These are phyloP conservation scores for Talaromyces nanjingensis DNA, from an alignment of 495 filamentous ascomycete genomes.

Conservation along the genomic window DNA sequence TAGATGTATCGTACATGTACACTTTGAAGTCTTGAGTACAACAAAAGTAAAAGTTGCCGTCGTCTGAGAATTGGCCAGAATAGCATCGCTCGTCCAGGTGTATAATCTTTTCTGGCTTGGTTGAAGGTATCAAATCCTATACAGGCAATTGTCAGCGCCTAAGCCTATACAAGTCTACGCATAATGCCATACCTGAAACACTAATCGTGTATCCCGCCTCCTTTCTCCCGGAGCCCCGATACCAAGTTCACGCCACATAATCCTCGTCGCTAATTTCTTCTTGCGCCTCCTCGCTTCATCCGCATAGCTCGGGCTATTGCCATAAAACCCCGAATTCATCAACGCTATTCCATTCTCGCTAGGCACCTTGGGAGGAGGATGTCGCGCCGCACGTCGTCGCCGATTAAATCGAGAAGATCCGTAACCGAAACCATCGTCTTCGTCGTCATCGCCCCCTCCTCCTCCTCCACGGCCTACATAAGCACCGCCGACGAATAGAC, in stretches of 20 bases:
- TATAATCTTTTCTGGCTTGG: slow-evolving; percentile 78
- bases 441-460: slow-evolving; percentile 20
- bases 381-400: slow-evolving; percentile 23
- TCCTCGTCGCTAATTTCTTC: slow-evolving; percentile 52
- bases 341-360: slow-evolving; percentile 66
- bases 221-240: slow-evolving; percentile 44
- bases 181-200: slow-evolving; percentile 51
- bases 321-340: slow-evolving; percentile 76
- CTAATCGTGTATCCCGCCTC: slow-evolving; percentile 50
- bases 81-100: slow-evolving; percentile 81
- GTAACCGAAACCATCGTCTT: slow-evolving; percentile 18
- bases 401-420: slow-evolving; percentile 18
- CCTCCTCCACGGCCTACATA: slow-evolving; percentile 12
- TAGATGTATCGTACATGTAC: slow-evolving; percentile 95
- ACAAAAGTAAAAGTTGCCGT: slow-evolving; percentile 97
- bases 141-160: slow-evolving; percentile 9
- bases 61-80: slow-evolving; percentile 92
- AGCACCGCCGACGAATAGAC: slow-evolving; percentile 15
- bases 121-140: slow-evolving; percentile 59
- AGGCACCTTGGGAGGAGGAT: slow-evolving; percentile 66
- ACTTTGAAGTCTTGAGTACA: slow-evolving; percentile 89
- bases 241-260: slow-evolving; percentile 79
- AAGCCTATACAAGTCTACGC: not conserved
- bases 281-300: slow-evolving; percentile 47
- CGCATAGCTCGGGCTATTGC: slow-evolving; percentile 47